A percentile compares a stretch with the other conserved stretches of the same genome.
Evolutionary conservation across 225 moss, liverwort and hornwort species (phyloP).

Genomic region (Ulota crispa): DNA sequence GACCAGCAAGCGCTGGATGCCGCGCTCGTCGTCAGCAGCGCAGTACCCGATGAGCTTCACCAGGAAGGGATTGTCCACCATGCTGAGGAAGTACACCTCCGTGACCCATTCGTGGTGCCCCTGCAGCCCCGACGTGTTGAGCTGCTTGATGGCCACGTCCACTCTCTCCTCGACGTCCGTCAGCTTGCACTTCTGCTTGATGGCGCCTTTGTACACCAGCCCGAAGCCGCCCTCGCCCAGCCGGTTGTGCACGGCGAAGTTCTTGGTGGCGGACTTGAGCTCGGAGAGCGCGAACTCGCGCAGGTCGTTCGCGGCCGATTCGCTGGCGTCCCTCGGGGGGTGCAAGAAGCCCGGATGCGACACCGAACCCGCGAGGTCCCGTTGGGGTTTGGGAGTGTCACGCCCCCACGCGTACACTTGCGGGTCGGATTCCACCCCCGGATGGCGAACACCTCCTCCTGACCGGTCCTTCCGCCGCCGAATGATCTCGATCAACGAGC

Average conservation of each 20-base stretch:
- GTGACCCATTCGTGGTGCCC: conserved; percentile 67
- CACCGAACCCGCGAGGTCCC: not conserved
- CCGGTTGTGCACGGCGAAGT: conserved; percentile 35
- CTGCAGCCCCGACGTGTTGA: conserved; percentile 44
- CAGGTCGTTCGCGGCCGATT: conserved; percentile 8
- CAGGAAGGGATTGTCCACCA: conserved; percentile 52
- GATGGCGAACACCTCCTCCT: not conserved
- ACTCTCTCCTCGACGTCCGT: conserved; percentile 42
- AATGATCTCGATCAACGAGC: conserved; percentile 32
- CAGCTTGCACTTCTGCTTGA: conserved; percentile 35
- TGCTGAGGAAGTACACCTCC: conserved; percentile 55
- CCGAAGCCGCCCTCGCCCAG: conserved; percentile 67
- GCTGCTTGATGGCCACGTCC: conserved; percentile 57
- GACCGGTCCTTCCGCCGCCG: conserved; percentile 14
- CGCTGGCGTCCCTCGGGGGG: not conserved
- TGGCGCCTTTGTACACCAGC: conserved; percentile 47
- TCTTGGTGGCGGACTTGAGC: conserved; percentile 51
- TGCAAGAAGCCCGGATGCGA: conserved; percentile 39
- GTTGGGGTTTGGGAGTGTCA: not conserved
- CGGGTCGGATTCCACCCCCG: conserved; percentile 40
- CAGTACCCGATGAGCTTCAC: conserved; percentile 65
- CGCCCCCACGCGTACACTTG: conserved; percentile 21
- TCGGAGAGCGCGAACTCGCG: conserved; percentile 42
- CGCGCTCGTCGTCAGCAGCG: conserved; percentile 56
- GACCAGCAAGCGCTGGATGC: conserved; percentile 61